Evolutionary conservation across 2,329 filamentous ascomycete species (phyloP).

Genomic region (Macroventuria anomochaeta): DNA sequence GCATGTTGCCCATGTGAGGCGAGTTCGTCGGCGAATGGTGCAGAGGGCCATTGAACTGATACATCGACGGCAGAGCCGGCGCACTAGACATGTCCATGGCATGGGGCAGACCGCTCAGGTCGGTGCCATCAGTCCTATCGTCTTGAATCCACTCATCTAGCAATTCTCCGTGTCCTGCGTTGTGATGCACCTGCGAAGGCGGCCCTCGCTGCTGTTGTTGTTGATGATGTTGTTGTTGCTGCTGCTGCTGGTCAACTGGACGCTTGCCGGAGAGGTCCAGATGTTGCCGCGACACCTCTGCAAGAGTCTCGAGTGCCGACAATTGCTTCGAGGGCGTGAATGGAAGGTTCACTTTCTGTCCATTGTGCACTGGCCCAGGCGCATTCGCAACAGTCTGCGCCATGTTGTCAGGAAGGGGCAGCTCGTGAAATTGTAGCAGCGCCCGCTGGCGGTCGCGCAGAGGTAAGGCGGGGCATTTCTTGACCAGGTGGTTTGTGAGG

Average conservation of each 20-base stretch:
- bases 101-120: slow-evolving; percentile 35
- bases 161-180: slow-evolving; percentile 35
- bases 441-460: slow-evolving; percentile 77
- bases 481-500: slow-evolving; percentile 80
- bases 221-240: slow-evolving; percentile 14
- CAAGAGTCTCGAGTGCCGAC: slow-evolving; percentile 83
- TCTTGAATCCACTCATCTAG: slow-evolving; percentile 50
- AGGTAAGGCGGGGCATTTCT: slow-evolving; percentile 82
- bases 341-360: slow-evolving; percentile 50
- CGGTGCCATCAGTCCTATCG: slow-evolving; percentile 42
- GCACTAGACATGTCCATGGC: slow-evolving; percentile 42
- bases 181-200: slow-evolving; percentile 17
- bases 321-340: slow-evolving; percentile 63
- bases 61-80: slow-evolving; percentile 47
- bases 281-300: slow-evolving; percentile 81
- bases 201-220: slow-evolving; percentile 12
- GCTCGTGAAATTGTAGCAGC: slow-evolving; percentile 73
- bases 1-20: slow-evolving; percentile 43
- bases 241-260: slow-evolving; percentile 37
- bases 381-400: slow-evolving; percentile 28
- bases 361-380: slow-evolving; percentile 30
- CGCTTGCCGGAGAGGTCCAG: slow-evolving; percentile 64
- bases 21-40: slow-evolving; percentile 46
- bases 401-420: slow-evolving; percentile 57
- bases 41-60: slow-evolving; percentile 47